A percentile compares a stretch with the other conserved stretches of the same genome.
These are phyloP conservation scores for Yamadazyma songkhlaensis DNA, from an alignment of 1,139 yeast genomes.

Conservation along the genomic window DNA sequence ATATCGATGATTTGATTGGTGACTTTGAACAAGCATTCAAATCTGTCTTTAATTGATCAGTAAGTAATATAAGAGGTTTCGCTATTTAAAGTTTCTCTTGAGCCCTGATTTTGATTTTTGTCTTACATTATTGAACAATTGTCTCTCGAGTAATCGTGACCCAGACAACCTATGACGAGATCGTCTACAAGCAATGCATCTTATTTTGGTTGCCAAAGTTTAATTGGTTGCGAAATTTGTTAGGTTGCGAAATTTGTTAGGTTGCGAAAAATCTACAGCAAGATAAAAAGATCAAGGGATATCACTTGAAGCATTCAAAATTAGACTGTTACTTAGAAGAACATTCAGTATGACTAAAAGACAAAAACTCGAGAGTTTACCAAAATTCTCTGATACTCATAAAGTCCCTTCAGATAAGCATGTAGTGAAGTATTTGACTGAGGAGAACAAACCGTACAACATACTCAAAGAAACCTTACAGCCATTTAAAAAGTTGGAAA, in stretches of 20 bases:
- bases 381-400: slow-evolving; percentile 14
- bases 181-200: no score
- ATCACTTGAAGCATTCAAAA: neutral
- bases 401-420: slow-evolving; percentile 11
- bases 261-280: neutral
- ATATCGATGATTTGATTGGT: slow-evolving; percentile 78
- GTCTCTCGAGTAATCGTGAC: no score
- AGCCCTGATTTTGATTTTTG: no score
- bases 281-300: no score
- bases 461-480: slow-evolving; percentile 5
- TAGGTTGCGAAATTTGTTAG: no score
- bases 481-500: slow-evolving; percentile 4
- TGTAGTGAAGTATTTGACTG: slow-evolving; percentile 20
- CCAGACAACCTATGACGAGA: no score
- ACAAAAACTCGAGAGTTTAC: slow-evolving; percentile 12
- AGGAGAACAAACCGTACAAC: slow-evolving; percentile 23
- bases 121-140: no score
- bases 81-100: no score
- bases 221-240: no score
- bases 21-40: slow-evolving; percentile 81
- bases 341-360: slow-evolving; percentile 5
- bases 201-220: no score
- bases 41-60: slow-evolving; percentile 2
- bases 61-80: neutral
- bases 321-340: no score